Base-by-base conservation (phyloP, 2,329 filamentous ascomycete genomes). In the Periglandula ipomoeae region DNA sequence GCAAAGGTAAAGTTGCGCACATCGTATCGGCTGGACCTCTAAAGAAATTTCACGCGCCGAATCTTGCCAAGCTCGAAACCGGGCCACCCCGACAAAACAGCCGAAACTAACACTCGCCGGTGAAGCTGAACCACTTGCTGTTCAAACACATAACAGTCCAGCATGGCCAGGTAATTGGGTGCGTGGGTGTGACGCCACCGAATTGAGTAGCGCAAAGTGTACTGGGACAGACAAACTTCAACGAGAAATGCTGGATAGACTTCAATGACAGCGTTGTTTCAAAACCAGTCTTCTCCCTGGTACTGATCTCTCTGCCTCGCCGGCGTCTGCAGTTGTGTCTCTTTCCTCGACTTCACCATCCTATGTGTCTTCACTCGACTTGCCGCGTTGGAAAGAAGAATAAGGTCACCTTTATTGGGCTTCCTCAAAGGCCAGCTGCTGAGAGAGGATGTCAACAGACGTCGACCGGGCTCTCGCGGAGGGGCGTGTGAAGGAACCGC, bases 401-500 rank as follows among this genome's bases (percentile, higher is more conserved):
- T 10, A 45, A 30, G 27, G 27, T 8, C 27, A 30, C 27, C 27
- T 30, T 30, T 30, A n/a, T n/a, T n/a, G n/a, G n/a, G n/a, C n/a
- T n/a, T n/a, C n/a, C n/a, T n/a, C n/a, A n/a, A n/a, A n/a, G 20
- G 27, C 44, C 22, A 17, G 3, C 20, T 20, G n/a, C 30, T 39
- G 19, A 39, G 19, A 19, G 19, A 23, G 7, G 10, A 48, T 40
- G 38, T 62, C 62, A 60, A 48, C 53, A 27, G 59, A 63, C 41
- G 58, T 64, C 37, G 35, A 53, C 11, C 51, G 60, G 47, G 67
- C 67, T 37, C 60, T 69, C 42, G 62, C 60, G 15, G 61, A 59
- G 34, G 68, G 67, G 27, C 57, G 57, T 8, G 61, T 72, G 15
- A 67, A 68, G 2, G 51, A 61, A 0, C 58, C 48, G 17, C 56